Evolutionary conservation across 1,139 yeast species (phyloP), one percentile per base, ranked within the genome.

Genomic region (Scheffersomyces titani): DNA sequence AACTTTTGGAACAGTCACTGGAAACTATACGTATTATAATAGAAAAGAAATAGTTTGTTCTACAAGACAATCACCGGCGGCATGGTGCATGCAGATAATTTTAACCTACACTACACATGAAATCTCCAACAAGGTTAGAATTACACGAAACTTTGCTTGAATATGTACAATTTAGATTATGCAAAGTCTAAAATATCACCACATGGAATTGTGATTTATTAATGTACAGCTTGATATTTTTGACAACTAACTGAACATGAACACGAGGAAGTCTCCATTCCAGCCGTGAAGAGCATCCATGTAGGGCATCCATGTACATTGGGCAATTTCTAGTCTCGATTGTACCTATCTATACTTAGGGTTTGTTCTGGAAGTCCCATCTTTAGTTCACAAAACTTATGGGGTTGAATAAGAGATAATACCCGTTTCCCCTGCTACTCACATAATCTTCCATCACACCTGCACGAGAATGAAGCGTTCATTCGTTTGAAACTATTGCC

Each of bases 71-170:
- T 46, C 49, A 22, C 49, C 24, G 19, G 49, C 49, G 49, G 49
- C 49, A 46, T 46, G 22, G 49, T 22, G 49, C 49, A 46, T 46
- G 40, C 40, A 30, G 40, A 30, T 30, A 30, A 30, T 30, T 19
- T 19, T 22, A 46, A 46, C 49, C 20, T 22, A 46, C 24, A 46
- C 49, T 46, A 46, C 19, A 46, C 49, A 46, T 46, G 16, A 46
- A 46, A 46, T 46, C 49, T 46, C 49, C 49, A 19, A 16, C 49
- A 46, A 46, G 24, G 24, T 46, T 19, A 30, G 24, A 46, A 46
- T 46, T 46, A 46, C 49, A 46, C 22, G 49, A 46, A 46, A 46
- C 49, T 46, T 46, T 46, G 49, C 49, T 46, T n/a, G 49, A 20
- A 20, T 19, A 19, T 46, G 22, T 19, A 46, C 22, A 19, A 19